A percentile compares a stretch with the other conserved stretches of the same genome.
These are phyloP conservation scores for Lentinula detonsa DNA, from an alignment of 768 basidiomycete species.

Conservation along the genomic window DNA sequence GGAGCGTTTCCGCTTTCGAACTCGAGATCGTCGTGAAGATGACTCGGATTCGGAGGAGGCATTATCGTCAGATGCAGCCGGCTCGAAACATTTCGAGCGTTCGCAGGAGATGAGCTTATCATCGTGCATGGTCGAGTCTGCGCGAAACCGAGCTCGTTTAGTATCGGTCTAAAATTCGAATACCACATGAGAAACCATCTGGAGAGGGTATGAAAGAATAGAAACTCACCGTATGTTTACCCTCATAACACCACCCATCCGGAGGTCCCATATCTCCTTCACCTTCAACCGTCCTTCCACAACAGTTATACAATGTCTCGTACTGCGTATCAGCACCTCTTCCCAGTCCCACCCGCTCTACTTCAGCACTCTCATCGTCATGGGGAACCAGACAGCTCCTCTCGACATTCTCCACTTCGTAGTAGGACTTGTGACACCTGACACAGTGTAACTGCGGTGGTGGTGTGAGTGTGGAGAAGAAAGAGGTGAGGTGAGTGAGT, in stretches of 20 bases:
- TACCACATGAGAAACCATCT: neutral
- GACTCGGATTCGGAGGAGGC: constrained; percentile 16
- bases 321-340: constrained; percentile 26
- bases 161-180: constrained; percentile 46
- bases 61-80: constrained; percentile 16
- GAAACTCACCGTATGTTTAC: constrained; percentile 61
- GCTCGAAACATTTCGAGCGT: constrained; percentile 47
- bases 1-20: constrained; percentile 2
- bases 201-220: neutral
- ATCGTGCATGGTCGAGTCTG: constrained; percentile 60
- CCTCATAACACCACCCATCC: constrained; percentile 85
- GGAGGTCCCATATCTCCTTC: constrained; percentile 80
- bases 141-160: constrained; percentile 74
- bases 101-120: constrained; percentile 67
- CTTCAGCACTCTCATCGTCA: constrained; percentile 76
- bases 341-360: constrained; percentile 46
- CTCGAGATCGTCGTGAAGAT: constrained; percentile 11
- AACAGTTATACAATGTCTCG: constrained; percentile 68
- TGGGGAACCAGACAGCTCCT: constrained; percentile 65
- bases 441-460: constrained; percentile 70
- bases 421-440: constrained; percentile 66
- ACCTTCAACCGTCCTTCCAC: constrained; percentile 64
- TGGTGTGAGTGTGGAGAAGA: constrained; percentile 57
- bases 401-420: constrained; percentile 71
- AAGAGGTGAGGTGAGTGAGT: constrained; percentile 42